phyloP scores from a whole-genome alignment of 2,329 filamentous ascomycete species.

The Alternaria arborescens region DNA sequence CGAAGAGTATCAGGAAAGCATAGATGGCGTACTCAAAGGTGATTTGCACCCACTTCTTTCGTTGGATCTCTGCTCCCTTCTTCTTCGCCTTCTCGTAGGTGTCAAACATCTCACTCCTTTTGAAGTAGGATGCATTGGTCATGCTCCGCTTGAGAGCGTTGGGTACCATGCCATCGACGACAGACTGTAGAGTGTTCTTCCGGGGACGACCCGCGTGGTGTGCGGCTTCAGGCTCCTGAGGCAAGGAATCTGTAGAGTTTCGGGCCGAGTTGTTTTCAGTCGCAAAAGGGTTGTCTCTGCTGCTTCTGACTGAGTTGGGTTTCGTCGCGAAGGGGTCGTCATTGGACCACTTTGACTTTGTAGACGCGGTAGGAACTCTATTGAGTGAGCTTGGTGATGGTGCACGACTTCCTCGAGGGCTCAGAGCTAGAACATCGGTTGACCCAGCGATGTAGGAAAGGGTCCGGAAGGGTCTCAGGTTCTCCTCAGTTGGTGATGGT shows the following conservation, averaged over 20 bases:
- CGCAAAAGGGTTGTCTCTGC: slow-evolving; percentile 10
- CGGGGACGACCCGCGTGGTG: slow-evolving; percentile 13
- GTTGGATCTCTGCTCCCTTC: slow-evolving; percentile 32
- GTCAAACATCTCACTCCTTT: slow-evolving; percentile 26
- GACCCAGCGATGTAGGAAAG: slow-evolving; percentile 11
- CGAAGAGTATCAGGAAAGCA: slow-evolving; percentile 45
- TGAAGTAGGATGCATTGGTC: slow-evolving; percentile 27
- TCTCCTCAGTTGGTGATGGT: slow-evolving; percentile 8
- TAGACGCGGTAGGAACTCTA: neutral
- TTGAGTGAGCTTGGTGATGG: slow-evolving; percentile 5
- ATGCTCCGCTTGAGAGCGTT: slow-evolving; percentile 24
- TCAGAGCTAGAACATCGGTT: slow-evolving; percentile 9
- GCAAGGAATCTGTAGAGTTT: neutral
- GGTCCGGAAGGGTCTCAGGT: neutral
- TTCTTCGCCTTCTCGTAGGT: slow-evolving; percentile 38
- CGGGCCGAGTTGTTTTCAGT: slow-evolving; percentile 10
- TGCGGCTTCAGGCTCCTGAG: slow-evolving; percentile 18
- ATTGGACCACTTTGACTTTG: slow-evolving; percentile 15
- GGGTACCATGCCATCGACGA: slow-evolving; percentile 29
- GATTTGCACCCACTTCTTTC: slow-evolving; percentile 48
- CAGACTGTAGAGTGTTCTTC: slow-evolving; percentile 25
- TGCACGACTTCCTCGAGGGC: slow-evolving; percentile 13
- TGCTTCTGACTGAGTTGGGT: slow-evolving; percentile 16
- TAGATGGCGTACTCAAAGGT: slow-evolving; percentile 54
- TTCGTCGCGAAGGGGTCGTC: slow-evolving; percentile 24